phyloP scores from a whole-genome alignment of 371 early-diverging fungal genomes.

The Mucor saturninus region DNA sequence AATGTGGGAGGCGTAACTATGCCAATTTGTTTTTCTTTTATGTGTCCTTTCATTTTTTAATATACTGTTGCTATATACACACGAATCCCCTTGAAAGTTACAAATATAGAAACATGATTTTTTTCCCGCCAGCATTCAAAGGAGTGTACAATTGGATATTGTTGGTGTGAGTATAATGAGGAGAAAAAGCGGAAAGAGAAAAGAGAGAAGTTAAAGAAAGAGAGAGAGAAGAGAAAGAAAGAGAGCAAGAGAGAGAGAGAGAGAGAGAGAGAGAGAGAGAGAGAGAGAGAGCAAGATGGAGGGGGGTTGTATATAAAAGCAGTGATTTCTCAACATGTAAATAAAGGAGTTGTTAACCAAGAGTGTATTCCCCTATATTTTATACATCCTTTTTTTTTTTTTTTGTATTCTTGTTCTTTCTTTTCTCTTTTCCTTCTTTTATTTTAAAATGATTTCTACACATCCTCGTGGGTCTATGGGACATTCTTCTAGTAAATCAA shows the following conservation, averaged over 20 bases:
- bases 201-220: background rate
- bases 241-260: background rate
- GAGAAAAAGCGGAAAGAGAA: background rate
- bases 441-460: slow-evolving; percentile 11
- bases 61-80: no score
- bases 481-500: slow-evolving; percentile 5
- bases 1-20: no score
- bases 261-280: slow-evolving; percentile 9
- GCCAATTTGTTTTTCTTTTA: no score
- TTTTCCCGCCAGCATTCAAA: slow-evolving; percentile 11
- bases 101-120: background rate
- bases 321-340: slow-evolving; percentile 5
- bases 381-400: slow-evolving; percentile 4
- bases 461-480: slow-evolving; percentile 14
- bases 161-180: background rate
- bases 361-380: slow-evolving; percentile 1
- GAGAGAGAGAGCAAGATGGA: background rate
- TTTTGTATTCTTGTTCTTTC: background rate
- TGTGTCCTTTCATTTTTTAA: no score
- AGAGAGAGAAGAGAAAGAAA: background rate
- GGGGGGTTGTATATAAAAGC: slow-evolving; percentile 1
- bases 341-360: slow-evolving; percentile 5
- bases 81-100: background rate
- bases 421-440: slow-evolving; percentile 6
- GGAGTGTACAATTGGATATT: slow-evolving; percentile 21